Evolutionary conservation across 306 rosid genomes (phyloP), one percentile per base, ranked within the genome.

Genomic region (Corylus avellana): DNA sequence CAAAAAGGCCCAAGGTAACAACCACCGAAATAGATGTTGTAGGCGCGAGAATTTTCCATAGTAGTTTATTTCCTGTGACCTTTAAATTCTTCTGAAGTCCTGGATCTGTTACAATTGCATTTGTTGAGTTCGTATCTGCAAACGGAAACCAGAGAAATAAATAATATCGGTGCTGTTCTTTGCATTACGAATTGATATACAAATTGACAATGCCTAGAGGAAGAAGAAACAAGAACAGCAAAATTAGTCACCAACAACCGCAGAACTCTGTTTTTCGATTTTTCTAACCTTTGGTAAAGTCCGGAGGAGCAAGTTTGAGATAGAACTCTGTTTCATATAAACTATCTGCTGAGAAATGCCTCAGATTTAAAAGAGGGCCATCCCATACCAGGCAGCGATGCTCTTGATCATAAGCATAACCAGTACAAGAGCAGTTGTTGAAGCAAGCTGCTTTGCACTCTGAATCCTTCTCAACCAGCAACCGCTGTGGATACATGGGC

Each of bases 291-390:
- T 3, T 11, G 1, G 5, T 3, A 35, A 70, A 48, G 22, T 81
- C 77, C 3, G 77, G 22, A 39, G 25, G 49, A 55, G 62, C 76
- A 47, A 82, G 66, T 55, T 64, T 82, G 37, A 82, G 79, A 59
- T 4, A 20, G 55, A 82, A 73, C 35, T 57, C 29, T 1, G 16
- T 11, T 39, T 54, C 4, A 1, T 9, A 4, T 20, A 8, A 3
- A 35, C 77, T 20, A 27, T 12, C n/a, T 32, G 72, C 0, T 2
- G 2, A 48, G 78, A 46, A 27, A 20, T 70, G 78, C 20, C 25
- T 80, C 1, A 77, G 56, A 53, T 12, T 32, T 1, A 22, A 61
- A 1, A 77, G 7, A 0, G 1, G 25, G 27, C 1, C 75, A 58
- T 0, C 4, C 85, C 82, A 84, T 4, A 77, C 27, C 1, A 29